Conservation (phyloP, 2,329 filamentous ascomycete genomes). For the Chaetomiaceae sp. region DNA sequence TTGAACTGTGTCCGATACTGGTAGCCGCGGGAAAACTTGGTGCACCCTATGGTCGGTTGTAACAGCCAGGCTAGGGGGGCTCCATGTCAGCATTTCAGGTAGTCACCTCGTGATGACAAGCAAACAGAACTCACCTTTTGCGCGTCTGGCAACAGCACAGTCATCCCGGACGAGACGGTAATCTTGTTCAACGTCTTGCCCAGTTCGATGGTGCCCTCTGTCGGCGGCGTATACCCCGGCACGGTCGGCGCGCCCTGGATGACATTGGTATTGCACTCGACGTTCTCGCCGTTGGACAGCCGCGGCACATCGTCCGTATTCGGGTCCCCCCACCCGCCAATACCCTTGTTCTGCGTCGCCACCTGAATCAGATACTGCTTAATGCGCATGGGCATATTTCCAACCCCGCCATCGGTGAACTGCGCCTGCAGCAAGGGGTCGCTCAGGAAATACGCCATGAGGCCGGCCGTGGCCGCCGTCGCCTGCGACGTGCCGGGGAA, state of each 20-base stretch:
- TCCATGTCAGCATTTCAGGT: no score
- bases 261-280: not conserved
- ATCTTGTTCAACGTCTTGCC: no score
- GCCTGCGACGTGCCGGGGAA: not conserved
- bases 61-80: no score
- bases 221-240: not conserved
- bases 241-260: not conserved
- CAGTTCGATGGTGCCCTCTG: no score
- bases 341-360: not conserved
- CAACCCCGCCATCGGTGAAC: not conserved
- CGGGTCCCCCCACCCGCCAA: not conserved
- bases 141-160: no score
- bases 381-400: not conserved
- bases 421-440: not conserved
- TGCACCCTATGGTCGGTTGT: no score
- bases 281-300: slow-evolving; percentile 1
- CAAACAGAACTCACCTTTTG: no score
- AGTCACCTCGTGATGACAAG: no score
- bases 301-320: not conserved
- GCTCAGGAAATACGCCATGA: slow-evolving; percentile 2
- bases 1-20: no score
- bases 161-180: no score
- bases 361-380: not conserved
- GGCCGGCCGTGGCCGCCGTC: not conserved
- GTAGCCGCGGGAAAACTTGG: no score